Evolutionary conservation across 202 grass and related monocot genomes (phyloP), one percentile per base, ranked within the genome.

Genomic region (Schoenoplectus tabernaemontani): DNA sequence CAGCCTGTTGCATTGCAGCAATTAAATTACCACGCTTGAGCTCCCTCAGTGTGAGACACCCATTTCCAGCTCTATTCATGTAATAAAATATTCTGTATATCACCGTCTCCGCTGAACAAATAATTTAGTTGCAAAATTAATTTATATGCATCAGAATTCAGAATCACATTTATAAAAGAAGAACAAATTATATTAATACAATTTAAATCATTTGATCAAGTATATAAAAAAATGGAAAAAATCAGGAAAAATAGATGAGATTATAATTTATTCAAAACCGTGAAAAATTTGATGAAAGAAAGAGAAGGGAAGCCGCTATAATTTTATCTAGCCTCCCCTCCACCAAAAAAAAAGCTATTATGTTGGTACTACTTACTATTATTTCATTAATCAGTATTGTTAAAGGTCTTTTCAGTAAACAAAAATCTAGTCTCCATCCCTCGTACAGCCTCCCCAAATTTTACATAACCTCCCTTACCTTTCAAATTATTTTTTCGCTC

Each of bases 51-150:
- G 88, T 91, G 77, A 99, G 89, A 81, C 86, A 82, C 10, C 96
- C 90, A 89, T 88, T 74, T 83, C 96, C 90, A 59, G 91, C 88
- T 95, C 86, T 91, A 92, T 90, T 95, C 86, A 95, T 85, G 84
- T 82, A 91, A 83, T 95, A 95, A 70, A 95, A 99, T 85, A 99
- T 99, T 85, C 96, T 95, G 87, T 95, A 85, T 89, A 93, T 76
- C 76, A 96, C 92, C 85, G 96, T 99, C 86, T 99, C 96, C 83
- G 85, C 96, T 99, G 92, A 65, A 48, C 19, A 62, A 80, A 65
- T 13, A 15, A 63, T 59, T 47, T 71, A 48, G 47, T 47, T 71
- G 17, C 19, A 71, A 48, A 71, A 48, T 47, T 47, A 72, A 69
- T 19, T 75, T 75, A 20, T n/a, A 56, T 75, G 48, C 48, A 56